Evolutionary conservation across 2,329 filamentous ascomycete species (phyloP).

Genomic region (Colletotrichum sp.): DNA sequence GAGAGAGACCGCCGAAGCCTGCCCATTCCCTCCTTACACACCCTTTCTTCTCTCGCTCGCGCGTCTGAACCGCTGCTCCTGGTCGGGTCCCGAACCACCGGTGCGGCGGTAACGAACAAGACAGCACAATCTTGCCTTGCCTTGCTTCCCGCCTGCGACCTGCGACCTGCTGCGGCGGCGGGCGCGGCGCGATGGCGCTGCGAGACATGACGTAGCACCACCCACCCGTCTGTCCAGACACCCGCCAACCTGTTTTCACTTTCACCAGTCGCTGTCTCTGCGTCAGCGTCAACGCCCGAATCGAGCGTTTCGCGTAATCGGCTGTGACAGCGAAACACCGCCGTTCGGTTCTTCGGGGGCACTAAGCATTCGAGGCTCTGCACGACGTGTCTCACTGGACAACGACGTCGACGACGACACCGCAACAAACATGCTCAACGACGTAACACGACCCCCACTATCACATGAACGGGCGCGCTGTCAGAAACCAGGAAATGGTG

Average conservation of each 20-base stretch:
- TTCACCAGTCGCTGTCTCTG: background rate
- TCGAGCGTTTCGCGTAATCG: background rate
- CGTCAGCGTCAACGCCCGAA: background rate
- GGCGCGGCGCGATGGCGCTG: background rate
- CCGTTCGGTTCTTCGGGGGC: background rate
- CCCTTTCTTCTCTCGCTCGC: background rate
- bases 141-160: background rate
- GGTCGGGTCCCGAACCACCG: conserved; percentile 8
- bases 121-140: background rate
- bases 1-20: background rate
- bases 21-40: background rate
- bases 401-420: background rate
- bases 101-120: background rate
- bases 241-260: background rate
- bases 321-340: background rate
- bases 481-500: background rate
- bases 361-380: conserved; percentile 5
- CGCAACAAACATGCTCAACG: background rate
- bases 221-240: background rate
- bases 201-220: conserved; percentile 10
- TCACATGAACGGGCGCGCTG: conserved; percentile 3
- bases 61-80: background rate
- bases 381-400: conserved; percentile 1
- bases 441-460: conserved; percentile 11
- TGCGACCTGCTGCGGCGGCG: background rate